Percentiles rank a stretch among this genome's conserved stretches.
phyloP scores from a whole-genome alignment of 2,329 filamentous ascomycete species.

The Thelonectria olida region DNA sequence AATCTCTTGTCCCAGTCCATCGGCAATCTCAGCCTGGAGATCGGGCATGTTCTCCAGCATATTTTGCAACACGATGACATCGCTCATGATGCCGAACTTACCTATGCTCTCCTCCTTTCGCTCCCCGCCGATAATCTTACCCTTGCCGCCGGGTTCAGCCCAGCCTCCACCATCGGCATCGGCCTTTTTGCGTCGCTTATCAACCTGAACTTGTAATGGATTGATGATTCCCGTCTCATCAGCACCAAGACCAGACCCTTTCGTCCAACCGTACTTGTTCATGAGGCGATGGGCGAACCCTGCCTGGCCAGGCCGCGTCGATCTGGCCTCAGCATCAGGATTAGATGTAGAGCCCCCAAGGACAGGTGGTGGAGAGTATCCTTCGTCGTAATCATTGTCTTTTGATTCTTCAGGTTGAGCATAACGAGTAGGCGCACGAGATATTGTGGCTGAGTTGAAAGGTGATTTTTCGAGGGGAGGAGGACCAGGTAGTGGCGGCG shows the following conservation, averaged over 20 bases:
- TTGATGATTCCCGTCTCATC: conserved; percentile 84
- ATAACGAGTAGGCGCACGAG: conserved; percentile 82
- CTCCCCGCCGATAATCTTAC: conserved; percentile 83
- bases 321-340: conserved; percentile 56
- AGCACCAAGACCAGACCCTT: conserved; percentile 87
- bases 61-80: conserved; percentile 82
- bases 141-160: conserved; percentile 73
- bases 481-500: background rate
- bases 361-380: conserved; percentile 56
- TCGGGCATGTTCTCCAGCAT: conserved; percentile 88
- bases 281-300: conserved; percentile 90
- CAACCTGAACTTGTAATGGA: conserved; percentile 83
- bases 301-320: conserved; percentile 78
- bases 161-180: conserved; percentile 84
- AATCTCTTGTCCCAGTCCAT: conserved; percentile 88
- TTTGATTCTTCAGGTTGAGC: conserved; percentile 40
- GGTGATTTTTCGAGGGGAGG: conserved; percentile 35
- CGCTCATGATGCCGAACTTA: conserved; percentile 78
- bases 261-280: conserved; percentile 92
- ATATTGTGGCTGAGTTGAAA: conserved; percentile 69
- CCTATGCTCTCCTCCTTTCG: conserved; percentile 54
- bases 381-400: conserved; percentile 52
- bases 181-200: conserved; percentile 82
- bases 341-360: conserved; percentile 54
- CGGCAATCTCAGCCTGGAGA: conserved; percentile 79